Conservation (phyloP, 1,284 basidiomycete genomes). For the Sparassis latifolia region DNA sequence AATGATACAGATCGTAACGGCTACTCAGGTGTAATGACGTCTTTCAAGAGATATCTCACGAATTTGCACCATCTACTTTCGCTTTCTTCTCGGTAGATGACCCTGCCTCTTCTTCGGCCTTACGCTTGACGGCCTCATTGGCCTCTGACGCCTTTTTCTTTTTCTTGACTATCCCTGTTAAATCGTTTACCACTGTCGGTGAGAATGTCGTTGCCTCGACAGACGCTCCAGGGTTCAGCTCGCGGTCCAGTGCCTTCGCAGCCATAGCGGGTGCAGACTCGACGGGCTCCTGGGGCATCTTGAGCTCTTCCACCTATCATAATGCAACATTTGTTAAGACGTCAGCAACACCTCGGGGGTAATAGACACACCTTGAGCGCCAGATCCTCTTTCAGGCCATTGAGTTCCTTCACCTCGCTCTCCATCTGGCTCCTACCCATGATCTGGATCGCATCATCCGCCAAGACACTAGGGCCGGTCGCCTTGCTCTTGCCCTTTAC, state of each 20-base stretch:
- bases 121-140: conserved; percentile 48
- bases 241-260: conserved; percentile 64
- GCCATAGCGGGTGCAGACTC: conserved; percentile 56
- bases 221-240: conserved; percentile 42
- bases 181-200: conserved; percentile 59
- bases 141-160: conserved; percentile 62
- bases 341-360: neutral
- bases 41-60: conserved; percentile 1
- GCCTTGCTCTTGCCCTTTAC: conserved; percentile 66
- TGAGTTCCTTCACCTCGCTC: conserved; percentile 71
- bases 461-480: conserved; percentile 32
- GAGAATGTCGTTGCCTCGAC: conserved; percentile 18
- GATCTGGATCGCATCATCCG: conserved; percentile 47
- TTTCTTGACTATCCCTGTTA: conserved; percentile 80
- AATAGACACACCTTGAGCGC: conserved; percentile 60
- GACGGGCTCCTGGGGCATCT: conserved; percentile 59
- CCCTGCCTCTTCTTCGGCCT: conserved; percentile 54
- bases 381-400: conserved; percentile 72
- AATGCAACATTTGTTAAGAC: neutral
- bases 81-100: conserved; percentile 59
- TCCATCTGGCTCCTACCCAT: conserved; percentile 67
- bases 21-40: neutral
- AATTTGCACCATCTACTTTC: conserved; percentile 40
- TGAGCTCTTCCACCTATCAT: conserved; percentile 77
- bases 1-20: conserved; percentile 14